These are phyloP conservation scores for Westerdykella sp. DNA, from an alignment of 2,329 filamentous ascomycete species.

Conservation along the genomic window DNA sequence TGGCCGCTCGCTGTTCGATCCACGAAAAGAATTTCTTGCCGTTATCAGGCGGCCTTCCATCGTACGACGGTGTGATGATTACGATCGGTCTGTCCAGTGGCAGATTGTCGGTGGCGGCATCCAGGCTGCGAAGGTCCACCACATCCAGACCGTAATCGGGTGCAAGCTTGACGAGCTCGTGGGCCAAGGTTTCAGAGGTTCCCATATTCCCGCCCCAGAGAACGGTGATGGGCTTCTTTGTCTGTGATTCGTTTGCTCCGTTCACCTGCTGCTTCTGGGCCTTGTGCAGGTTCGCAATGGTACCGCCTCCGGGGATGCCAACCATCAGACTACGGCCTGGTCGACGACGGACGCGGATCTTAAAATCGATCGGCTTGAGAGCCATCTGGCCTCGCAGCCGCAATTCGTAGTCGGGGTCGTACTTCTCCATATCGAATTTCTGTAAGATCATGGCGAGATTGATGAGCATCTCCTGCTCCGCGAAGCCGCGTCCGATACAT, in stretches of 20 bases:
- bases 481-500: slow-evolving; percentile 68
- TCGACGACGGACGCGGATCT: slow-evolving; percentile 43
- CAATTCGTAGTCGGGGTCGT: slow-evolving; percentile 56
- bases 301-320: neutral
- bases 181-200: slow-evolving; percentile 65
- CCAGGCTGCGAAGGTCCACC: slow-evolving; percentile 49
- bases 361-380: slow-evolving; percentile 58
- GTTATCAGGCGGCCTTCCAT: slow-evolving; percentile 69
- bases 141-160: slow-evolving; percentile 54
- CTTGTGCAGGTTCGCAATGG: neutral
- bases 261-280: neutral
- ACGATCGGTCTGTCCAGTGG: slow-evolving; percentile 57
- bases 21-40: slow-evolving; percentile 62
- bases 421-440: slow-evolving; percentile 61
- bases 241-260: neutral
- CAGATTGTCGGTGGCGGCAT: slow-evolving; percentile 56
- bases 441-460: slow-evolving; percentile 49
- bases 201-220: slow-evolving; percentile 70
- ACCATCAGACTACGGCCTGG: slow-evolving; percentile 4
- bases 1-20: slow-evolving; percentile 51
- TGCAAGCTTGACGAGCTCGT: slow-evolving; percentile 56
- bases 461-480: slow-evolving; percentile 58
- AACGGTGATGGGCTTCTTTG: slow-evolving; percentile 52
- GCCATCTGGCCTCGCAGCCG: slow-evolving; percentile 53
- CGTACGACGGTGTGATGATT: slow-evolving; percentile 65